These are phyloP conservation scores for Exophiala sp. DNA, from an alignment of 2,329 filamentous ascomycete species.

Conservation along the genomic window DNA sequence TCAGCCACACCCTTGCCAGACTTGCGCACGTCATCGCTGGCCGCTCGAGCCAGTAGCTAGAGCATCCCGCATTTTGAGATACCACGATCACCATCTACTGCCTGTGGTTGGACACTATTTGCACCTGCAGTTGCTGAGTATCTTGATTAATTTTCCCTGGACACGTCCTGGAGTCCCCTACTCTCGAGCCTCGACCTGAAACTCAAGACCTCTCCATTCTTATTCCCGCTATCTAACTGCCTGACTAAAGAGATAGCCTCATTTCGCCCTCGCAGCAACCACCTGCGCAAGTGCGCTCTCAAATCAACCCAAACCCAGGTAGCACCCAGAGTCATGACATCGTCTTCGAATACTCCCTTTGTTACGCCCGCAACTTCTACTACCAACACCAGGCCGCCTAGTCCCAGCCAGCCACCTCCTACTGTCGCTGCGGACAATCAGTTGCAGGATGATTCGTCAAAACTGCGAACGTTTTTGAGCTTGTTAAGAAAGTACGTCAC, in stretches of 20 bases:
- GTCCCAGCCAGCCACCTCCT: slow-evolving; percentile 33
- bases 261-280: slow-evolving; percentile 4
- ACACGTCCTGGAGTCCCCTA: neutral
- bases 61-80: slow-evolving; percentile 19
- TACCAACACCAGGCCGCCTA: slow-evolving; percentile 23
- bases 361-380: slow-evolving; percentile 20
- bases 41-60: neutral
- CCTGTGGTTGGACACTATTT: slow-evolving; percentile 22
- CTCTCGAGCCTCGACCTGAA: slow-evolving; percentile 5
- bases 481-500: slow-evolving; percentile 77
- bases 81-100: slow-evolving; percentile 20
- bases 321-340: slow-evolving; percentile 19
- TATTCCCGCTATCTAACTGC: neutral
- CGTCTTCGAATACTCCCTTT: slow-evolving; percentile 23
- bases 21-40: slow-evolving; percentile 1
- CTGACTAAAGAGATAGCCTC: neutral
- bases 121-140: neutral
- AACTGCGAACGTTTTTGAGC: slow-evolving; percentile 81
- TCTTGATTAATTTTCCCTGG: slow-evolving; percentile 2
- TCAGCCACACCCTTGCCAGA: neutral
- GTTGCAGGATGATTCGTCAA: slow-evolving; percentile 73
- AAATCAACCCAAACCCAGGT: neutral
- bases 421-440: slow-evolving; percentile 47
- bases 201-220: neutral
- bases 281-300: neutral